These are phyloP conservation scores for Acer yangbiense DNA, from an alignment of 345 rosid genomes.

Conservation along the genomic window DNA sequence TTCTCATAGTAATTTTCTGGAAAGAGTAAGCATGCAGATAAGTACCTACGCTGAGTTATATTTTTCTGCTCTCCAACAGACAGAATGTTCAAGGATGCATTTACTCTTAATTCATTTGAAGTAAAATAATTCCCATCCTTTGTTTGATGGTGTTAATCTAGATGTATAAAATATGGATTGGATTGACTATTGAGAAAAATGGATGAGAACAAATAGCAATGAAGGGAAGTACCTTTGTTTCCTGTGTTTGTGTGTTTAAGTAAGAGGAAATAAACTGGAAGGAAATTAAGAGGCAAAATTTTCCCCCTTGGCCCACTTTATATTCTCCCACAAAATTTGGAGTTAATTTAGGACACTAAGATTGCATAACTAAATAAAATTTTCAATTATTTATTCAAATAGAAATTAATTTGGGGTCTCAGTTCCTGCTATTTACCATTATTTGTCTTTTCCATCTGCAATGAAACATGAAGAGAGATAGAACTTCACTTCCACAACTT, in stretches of 20 bases:
- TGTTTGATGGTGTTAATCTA: constrained; percentile 2
- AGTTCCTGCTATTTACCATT: not conserved
- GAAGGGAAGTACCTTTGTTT: not conserved
- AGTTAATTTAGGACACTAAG: not conserved
- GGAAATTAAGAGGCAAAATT: not conserved
- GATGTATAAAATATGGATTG: no score
- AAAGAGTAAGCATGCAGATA: not conserved
- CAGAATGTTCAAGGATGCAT: constrained; percentile 5
- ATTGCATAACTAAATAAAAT: not conserved
- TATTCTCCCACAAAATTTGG: not conserved
- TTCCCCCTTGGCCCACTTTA: not conserved
- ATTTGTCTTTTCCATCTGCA: not conserved
- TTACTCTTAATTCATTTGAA: not conserved
- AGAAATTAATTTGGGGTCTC: not conserved
- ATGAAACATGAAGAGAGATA: not conserved
- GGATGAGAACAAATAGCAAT: not conserved
- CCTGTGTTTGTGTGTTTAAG: not conserved
- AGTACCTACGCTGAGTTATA: not conserved
- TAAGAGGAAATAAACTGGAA: not conserved
- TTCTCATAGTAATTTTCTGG: not conserved
- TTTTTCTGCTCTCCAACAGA: not conserved
- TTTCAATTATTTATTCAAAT: not conserved
- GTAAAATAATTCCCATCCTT: not conserved
- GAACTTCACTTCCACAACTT: not conserved
- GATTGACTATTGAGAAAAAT: not conserved